Evolutionary conservation across 805 yeast species (phyloP).

Genomic region (Candida lessepsii): DNA sequence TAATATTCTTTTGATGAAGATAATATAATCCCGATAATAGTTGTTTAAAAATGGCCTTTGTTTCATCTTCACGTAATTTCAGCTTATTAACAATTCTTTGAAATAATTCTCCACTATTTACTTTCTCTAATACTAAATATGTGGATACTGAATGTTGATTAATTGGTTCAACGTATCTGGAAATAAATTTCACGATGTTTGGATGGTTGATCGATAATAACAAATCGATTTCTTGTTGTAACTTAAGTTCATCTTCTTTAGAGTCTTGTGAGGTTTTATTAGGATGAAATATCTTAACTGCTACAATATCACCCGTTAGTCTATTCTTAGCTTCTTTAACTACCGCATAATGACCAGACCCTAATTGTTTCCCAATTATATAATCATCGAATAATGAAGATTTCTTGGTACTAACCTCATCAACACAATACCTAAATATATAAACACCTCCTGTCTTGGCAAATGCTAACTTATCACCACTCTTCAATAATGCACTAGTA

Average conservation of each 20-base stretch:
- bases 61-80: constrained; percentile 58
- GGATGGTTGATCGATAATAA: constrained; percentile 65
- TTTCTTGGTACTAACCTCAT: constrained; percentile 20
- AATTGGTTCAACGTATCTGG: constrained; percentile 53
- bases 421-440: constrained; percentile 45
- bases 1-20: constrained; percentile 39
- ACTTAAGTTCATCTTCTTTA: constrained; percentile 37
- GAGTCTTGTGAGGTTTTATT: constrained; percentile 26
- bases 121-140: constrained; percentile 68
- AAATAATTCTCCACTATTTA: constrained; percentile 73
- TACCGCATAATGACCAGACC: constrained; percentile 80
- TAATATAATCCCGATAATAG: constrained; percentile 38
- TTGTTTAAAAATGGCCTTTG: constrained; percentile 55
- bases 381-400: constrained; percentile 59
- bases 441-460: constrained; percentile 51
- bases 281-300: constrained; percentile 73
- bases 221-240: constrained; percentile 67
- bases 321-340: constrained; percentile 68
- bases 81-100: constrained; percentile 69
- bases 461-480: constrained; percentile 64
- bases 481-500: constrained; percentile 48
- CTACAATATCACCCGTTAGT: constrained; percentile 58
- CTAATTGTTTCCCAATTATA: constrained; percentile 57
- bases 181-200: constrained; percentile 65
- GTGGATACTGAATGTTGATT: constrained; percentile 52